Base-by-base conservation (phyloP, 257 asterid species). In the Dorcoceras hygrometricum region DNA sequence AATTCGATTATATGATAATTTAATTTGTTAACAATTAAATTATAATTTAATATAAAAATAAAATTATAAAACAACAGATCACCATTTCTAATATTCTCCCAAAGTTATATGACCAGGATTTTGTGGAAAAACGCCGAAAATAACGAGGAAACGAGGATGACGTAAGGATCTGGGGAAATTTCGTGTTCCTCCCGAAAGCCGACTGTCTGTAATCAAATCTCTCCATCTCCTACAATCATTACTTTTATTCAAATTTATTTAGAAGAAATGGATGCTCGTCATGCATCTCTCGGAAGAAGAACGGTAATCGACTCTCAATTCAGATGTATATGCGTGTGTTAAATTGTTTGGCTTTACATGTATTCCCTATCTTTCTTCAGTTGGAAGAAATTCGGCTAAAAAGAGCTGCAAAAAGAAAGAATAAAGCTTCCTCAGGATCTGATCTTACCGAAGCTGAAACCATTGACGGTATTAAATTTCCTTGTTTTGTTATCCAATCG, bases 371-470 rank as follows among this genome's bases (percentile, higher is more conserved):
- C 5, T 9, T 57, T 27, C 6, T 61, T 69, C 88, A 92, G 99
- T 57, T 93, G 86, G 97, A 86, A 71, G 99, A 90, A 59, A 93
- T 93, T 90, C 95, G 99, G 12, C 96, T 81, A 78, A 93, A 86
- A 82, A 88, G 99, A 71, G 96, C 97, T 2, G 96, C 95, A 29
- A 96, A 90, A 78, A 77, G 91, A 73, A 75, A 88, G 81, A 84
- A 84, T 86, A 88, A 94, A 78, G 74, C 80, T 5, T 59, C 95
- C 14, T 88, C 97, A 10, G 96, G 89, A 77, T 81, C 85, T 59
- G 99, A 90, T 94, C 95, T 94, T 66, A 46, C 82, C 69, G 80
- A 78, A 64, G 67, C 26, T 67, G 77, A 87, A 24, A 70, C 57
- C 73, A 61, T 78, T 27, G 54, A 36, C 5, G 90, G 96, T 89